Evolutionary conservation across 2,329 filamentous ascomycete genomes (phyloP), one percentile per base, ranked within the genome.

Genomic region (Byssoonygena ceratinophila): DNA sequence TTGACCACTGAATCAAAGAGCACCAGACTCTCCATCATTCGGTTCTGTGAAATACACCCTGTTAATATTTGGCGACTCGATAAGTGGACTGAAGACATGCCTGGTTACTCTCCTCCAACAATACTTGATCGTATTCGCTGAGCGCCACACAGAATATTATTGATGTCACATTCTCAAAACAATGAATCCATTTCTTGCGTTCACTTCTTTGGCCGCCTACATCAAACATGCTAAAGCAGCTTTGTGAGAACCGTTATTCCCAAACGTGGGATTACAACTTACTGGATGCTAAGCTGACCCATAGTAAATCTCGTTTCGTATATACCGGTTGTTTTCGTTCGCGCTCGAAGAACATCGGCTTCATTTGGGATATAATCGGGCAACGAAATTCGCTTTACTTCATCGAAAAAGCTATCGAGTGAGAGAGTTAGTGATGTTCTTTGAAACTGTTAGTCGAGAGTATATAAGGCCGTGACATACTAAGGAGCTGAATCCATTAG

Each of bases 111-210:
- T 97, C 92, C 71, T 98, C 92, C 37, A 98, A 76, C 51, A 98
- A 75, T 4, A 96, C 91, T 72, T 98, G 92, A 65, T 98, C 92
- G 68, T 98, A 98, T 71, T 98, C 92, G 74, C 90, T 97, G 61
- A 98, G 74, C 14, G 92, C 92, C 57, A 98, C 92, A 66, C 92
- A 98, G 72, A 98, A 98, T 61, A 98, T 98, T 69, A 98, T 98
- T 3, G 92, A 97, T 40, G 92, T 98, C 63, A 98, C 92, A 63
- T 97, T 97, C 70, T 98, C 92, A 69, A 98, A 98, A 74, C 92
- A 98, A 73, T 98, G 92, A 66, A 98, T 98, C 92, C 92, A 98
- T 74, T 98, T 98, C 76, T 98, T 98, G 57, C 92, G 81, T 72
- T 98, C 92, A 69, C 91, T 97, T 66, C 92, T 78, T 71, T 98